phyloP scores from a whole-genome alignment of 1,139 yeast genomes.

The Hyphopichia buzzinii region DNA sequence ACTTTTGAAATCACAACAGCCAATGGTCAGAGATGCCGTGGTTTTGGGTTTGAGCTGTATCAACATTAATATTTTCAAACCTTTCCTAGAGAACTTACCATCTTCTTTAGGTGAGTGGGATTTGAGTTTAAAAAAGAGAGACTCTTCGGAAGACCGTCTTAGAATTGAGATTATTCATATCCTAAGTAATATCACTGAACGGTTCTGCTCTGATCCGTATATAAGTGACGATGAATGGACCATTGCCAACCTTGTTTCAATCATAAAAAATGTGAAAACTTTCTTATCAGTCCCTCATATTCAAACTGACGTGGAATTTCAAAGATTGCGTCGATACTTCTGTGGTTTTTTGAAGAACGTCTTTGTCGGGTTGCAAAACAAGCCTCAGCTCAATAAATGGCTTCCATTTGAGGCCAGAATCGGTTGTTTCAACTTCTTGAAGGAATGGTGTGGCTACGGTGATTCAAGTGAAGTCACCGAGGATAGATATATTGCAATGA shows the following conservation, averaged over 20 bases:
- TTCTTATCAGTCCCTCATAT: constrained; percentile 58
- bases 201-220: constrained; percentile 52
- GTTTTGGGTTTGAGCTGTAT: constrained; percentile 85
- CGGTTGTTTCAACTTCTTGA: constrained; percentile 75
- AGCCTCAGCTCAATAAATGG: constrained; percentile 49
- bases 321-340: constrained; percentile 74
- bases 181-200: constrained; percentile 64
- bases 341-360: constrained; percentile 74
- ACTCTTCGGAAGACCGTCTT: constrained; percentile 44
- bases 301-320: constrained; percentile 71
- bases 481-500: constrained; percentile 68
- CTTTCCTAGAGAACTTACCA: constrained; percentile 77
- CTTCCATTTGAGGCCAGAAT: constrained; percentile 84
- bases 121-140: constrained; percentile 25
- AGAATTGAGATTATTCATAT: constrained; percentile 80
- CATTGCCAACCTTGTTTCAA: constrained; percentile 58
- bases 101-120: constrained; percentile 63
- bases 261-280: constrained; percentile 63
- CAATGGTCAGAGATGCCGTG: constrained; percentile 77
- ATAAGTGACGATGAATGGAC: constrained; percentile 70
- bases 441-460: constrained; percentile 95
- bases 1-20: constrained; percentile 67
- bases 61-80: constrained; percentile 83
- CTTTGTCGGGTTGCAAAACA: constrained; percentile 50
- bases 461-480: constrained; percentile 57